Evolutionary conservation across 768 basidiomycete species (phyloP).

Genomic region (Suillus alpinus): DNA sequence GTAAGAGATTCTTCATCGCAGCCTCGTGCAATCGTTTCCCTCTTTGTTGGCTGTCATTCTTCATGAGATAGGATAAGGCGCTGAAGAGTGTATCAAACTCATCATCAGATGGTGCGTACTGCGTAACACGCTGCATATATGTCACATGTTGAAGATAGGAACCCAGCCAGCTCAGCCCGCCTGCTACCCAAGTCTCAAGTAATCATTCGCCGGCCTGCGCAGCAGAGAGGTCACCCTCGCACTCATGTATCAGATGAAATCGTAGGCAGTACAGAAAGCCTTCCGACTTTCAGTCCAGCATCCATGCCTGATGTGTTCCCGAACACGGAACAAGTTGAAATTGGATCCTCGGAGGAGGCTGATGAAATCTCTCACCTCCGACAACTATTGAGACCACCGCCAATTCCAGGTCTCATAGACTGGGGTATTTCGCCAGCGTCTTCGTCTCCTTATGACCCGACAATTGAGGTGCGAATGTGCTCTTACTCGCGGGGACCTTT

Average conservation of each 20-base stretch:
- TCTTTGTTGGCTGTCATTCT: constrained; percentile 61
- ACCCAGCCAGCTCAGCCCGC: constrained; percentile 30
- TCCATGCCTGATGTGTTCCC: not conserved
- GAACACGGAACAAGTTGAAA: not conserved
- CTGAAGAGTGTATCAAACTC: constrained; percentile 32
- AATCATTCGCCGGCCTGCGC: constrained; percentile 51
- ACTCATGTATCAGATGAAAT: constrained; percentile 50
- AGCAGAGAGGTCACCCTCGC: constrained; percentile 48
- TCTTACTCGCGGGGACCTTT: not conserved
- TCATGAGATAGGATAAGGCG: constrained; percentile 62
- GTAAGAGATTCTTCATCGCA: constrained; percentile 55
- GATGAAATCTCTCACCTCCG: constrained; percentile 58
- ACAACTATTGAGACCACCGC: constrained; percentile 55
- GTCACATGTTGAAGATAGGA: not conserved
- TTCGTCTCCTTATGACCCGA: constrained; percentile 54
- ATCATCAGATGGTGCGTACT: constrained; percentile 29
- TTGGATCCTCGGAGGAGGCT: constrained; percentile 9
- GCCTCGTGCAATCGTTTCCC: constrained; percentile 51
- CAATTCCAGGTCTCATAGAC: constrained; percentile 60
- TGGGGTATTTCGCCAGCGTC: constrained; percentile 76
- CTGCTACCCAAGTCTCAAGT: constrained; percentile 52
- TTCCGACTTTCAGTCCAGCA: not conserved
- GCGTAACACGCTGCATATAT: not conserved
- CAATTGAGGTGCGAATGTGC: constrained; percentile 48
- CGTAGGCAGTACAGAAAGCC: constrained; percentile 15